Evolutionary conservation across 257 asterid genomes (phyloP), one percentile per base, ranked within the genome.

Genomic region (Misopates orontium): DNA sequence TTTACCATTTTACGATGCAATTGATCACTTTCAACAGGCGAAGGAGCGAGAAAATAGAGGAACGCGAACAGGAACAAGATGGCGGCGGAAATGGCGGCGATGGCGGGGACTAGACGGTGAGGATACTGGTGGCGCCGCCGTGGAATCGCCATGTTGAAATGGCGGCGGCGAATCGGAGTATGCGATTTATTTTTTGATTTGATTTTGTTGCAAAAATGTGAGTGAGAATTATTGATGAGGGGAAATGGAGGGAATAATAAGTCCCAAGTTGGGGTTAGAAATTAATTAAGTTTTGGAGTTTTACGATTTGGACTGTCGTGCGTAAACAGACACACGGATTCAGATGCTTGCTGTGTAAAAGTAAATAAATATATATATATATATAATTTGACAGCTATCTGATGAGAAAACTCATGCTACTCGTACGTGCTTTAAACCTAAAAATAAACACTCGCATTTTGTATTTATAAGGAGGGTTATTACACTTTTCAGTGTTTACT

Each of bases 71-170:
- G 68, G 59, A 94, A 47, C 5, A 94, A 80, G 48, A 94, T 80
- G 55, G 87, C 74, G 64, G 77, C 81, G 62, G 86, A 87, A 47
- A 79, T 68, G 74, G 79, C 75, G 40, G 79, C 71, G 63, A 89
- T 71, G 44, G 69, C 75, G 12, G 88, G 96, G 69, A 90, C 55
- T 18, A 94, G 78, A 16, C 90, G 92, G 74, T 56, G 71, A 41
- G 70, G 81, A 69, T 77, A 48, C 41, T 78, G 92, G 83, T 73
- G 83, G 64, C 97, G 96, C 83, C 97, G 93, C 85, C 98, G 91
- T 25, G 73, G 82, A 45, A 71, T 24, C 54, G 87, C 87, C 97
- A 93, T 93, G 32, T n/a, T 20, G 50, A n/a, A 67, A 59, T 71
- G 79, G 79, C 73, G 78, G 71, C 68, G 69, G 66, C 67, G 61